Evolutionary conservation across 495 filamentous ascomycete genomes (phyloP).

Genomic region (Glarea lozoyensis): DNA sequence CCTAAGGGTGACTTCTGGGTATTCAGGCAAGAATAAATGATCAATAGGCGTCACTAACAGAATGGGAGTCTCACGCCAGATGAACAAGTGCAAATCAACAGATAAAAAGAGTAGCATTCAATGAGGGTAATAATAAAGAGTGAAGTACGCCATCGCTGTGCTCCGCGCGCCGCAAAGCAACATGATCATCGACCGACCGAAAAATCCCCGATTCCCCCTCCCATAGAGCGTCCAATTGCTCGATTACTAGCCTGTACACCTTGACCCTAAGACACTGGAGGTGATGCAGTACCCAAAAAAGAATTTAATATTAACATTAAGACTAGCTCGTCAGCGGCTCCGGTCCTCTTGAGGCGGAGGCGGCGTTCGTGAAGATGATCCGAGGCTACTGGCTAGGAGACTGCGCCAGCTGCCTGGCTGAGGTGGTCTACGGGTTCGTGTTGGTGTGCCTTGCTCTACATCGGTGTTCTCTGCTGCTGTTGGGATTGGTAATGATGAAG

Average conservation of each 20-base stretch:
- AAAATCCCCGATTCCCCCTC: conserved; percentile 9
- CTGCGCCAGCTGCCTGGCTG: conserved; percentile 13
- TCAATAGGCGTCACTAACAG: too few relatives aligned
- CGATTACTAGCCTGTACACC: conserved; percentile 17
- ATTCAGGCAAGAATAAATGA: too few relatives aligned
- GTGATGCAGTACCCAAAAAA: background rate
- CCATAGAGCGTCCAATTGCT: conserved; percentile 4
- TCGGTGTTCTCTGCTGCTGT: conserved; percentile 6
- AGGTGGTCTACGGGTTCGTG: conserved; percentile 4
- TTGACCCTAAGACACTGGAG: conserved; percentile 11
- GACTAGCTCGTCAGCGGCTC: conserved; percentile 9
- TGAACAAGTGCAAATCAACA: too few relatives aligned
- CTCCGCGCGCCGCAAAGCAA: too few relatives aligned
- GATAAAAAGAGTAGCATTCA: too few relatives aligned
- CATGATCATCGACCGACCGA: too few relatives aligned
- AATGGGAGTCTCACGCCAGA: too few relatives aligned
- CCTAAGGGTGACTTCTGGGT: too few relatives aligned
- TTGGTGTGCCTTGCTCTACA: conserved; percentile 14
- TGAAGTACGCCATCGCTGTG: conserved; percentile 23
- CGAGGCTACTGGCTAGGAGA: conserved; percentile 13
- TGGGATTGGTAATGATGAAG: conserved; percentile 28
- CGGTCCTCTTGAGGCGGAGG: conserved; percentile 15
- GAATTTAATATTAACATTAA: conserved; percentile 4
- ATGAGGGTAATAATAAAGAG: too few relatives aligned
- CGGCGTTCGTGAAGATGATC: conserved; percentile 12